Conservation (phyloP, 2,329 filamentous ascomycete species). For the Talaromyces sp. region DNA sequence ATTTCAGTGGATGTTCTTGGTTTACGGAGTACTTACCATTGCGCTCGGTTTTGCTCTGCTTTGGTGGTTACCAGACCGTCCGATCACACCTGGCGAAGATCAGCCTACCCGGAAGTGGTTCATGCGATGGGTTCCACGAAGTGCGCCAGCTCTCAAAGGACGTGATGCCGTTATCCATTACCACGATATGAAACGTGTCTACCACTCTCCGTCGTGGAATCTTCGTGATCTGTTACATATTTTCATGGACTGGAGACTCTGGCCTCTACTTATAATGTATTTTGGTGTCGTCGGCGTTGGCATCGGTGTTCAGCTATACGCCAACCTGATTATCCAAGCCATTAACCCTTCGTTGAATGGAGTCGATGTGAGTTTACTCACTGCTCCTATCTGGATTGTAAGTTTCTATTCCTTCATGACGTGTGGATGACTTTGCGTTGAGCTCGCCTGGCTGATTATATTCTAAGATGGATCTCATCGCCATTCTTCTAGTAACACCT, state of each 20-base stretch:
- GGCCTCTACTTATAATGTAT: slow-evolving; percentile 87
- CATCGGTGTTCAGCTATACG: slow-evolving; percentile 86
- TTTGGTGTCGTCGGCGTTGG: slow-evolving; percentile 92
- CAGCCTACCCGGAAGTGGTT: slow-evolving; percentile 35
- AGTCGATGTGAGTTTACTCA: slow-evolving; percentile 77
- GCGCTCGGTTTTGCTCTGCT: slow-evolving; percentile 72
- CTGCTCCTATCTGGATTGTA: slow-evolving; percentile 90
- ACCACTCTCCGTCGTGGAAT: slow-evolving; percentile 74
- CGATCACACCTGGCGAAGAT: slow-evolving; percentile 63
- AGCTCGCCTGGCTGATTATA: not conserved
- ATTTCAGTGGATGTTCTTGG: slow-evolving; percentile 72
- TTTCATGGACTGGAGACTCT: slow-evolving; percentile 82
- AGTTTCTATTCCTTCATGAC: slow-evolving; percentile 37
- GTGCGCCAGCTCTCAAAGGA: slow-evolving; percentile 71
- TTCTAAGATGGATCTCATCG: slow-evolving; percentile 76
- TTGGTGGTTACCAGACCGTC: slow-evolving; percentile 90
- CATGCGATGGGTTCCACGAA: slow-evolving; percentile 67
- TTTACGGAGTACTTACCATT: slow-evolving; percentile 78
- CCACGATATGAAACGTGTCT: slow-evolving; percentile 77
- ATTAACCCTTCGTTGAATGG: slow-evolving; percentile 74
- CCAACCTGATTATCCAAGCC: slow-evolving; percentile 79
- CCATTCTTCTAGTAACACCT: slow-evolving; percentile 82
- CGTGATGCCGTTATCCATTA: slow-evolving; percentile 83
- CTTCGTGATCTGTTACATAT: slow-evolving; percentile 70
- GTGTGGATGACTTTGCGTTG: too few relatives aligned